Evolutionary conservation across 805 yeast species (phyloP), one percentile per base, ranked within the genome.

Genomic region (Yarrowia alimentaria): DNA sequence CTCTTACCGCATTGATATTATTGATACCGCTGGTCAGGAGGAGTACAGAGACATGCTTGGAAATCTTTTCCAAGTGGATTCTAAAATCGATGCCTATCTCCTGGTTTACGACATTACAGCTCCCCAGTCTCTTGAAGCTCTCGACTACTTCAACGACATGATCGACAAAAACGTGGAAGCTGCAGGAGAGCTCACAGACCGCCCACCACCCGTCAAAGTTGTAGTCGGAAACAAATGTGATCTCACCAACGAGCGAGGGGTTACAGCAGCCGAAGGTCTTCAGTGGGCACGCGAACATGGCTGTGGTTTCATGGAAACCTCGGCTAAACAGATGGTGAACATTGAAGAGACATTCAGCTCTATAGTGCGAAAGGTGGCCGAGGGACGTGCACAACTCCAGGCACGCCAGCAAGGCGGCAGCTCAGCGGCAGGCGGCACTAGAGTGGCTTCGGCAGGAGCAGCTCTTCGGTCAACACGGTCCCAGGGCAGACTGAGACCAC

Each of bases 311-410:
- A 76, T 87, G 66, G 97, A 89, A 67, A 88, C 96, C 4, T 79
- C 88, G 43, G 96, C 96, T 13, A 87, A 87, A 65, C 85, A 83
- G 60, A 82, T 86, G 59, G 80, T 83, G 60, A 86, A 89, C 59
- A 94, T 89, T 32, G 91, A 84, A 61, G 84, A 80, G 61, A 81
- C 88, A 1, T 84, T 84, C 62, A 79, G 74, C 58, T 79, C 78
- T 29, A 64, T 84, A 56, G 85, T 83, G 12, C 74, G 88, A 20
- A 72, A 74, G 43, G 79, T 82, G 12, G 58, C 54, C 7, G 50
- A 75, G 68, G 56, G 65, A 61, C 45, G 54, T n/a, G 22, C 30
- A 12, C 50, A 30, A n/a, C 37, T 43, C 13, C 50, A 30, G 22
- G 30, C 35, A 14, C 29, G 47, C 30, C 47, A 30, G 32, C 48